phyloP scores from a whole-genome alignment of 768 basidiomycete genomes.

The Symmetrospora coprosmae region DNA sequence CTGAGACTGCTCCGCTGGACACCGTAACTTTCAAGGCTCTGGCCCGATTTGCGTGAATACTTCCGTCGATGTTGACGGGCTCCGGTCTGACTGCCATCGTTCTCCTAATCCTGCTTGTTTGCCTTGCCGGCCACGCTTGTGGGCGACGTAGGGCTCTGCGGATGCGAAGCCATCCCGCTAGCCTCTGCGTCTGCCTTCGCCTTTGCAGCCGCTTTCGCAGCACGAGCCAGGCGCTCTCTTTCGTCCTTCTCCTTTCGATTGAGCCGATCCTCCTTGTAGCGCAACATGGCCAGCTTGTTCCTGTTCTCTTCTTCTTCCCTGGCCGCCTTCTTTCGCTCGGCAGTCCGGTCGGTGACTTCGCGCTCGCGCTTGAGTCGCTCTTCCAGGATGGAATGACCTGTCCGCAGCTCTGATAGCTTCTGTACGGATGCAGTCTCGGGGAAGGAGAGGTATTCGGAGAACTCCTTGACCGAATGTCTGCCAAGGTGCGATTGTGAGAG shows the following conservation, averaged over 20 bases:
- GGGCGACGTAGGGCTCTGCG: too few relatives aligned
- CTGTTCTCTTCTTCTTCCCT: neutral
- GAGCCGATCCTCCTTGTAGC: neutral
- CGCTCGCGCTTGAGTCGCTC: neutral
- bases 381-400: neutral
- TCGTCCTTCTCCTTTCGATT: neutral
- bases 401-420: neutral
- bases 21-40: too few relatives aligned
- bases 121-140: too few relatives aligned
- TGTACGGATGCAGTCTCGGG: neutral
- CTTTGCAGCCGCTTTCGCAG: neutral
- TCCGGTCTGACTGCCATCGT: too few relatives aligned
- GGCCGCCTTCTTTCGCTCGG: neutral
- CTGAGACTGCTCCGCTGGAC: too few relatives aligned
- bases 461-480: neutral
- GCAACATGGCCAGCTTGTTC: neutral
- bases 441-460: neutral
- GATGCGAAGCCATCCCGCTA: too few relatives aligned
- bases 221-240: neutral
- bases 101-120: too few relatives aligned
- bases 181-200: too few relatives aligned
- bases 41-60: too few relatives aligned
- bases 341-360: neutral
- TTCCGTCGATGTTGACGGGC: too few relatives aligned
- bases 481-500: neutral